These are phyloP conservation scores for Cystobasidium sp. DNA, from an alignment of 1,284 basidiomycete species.

Conservation along the genomic window DNA sequence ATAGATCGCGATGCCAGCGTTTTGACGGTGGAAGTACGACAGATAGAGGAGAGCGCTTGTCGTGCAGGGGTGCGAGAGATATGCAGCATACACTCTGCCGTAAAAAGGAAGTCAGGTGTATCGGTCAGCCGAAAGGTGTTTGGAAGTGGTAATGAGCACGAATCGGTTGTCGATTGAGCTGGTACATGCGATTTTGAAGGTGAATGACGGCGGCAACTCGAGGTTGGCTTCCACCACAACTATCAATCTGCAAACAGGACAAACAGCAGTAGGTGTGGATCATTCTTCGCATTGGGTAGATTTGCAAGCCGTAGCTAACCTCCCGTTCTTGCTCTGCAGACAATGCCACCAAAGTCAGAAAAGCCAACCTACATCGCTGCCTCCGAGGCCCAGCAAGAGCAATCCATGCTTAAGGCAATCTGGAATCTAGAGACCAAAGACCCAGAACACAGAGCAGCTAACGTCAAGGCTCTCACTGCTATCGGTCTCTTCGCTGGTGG, in stretches of 20 bases:
- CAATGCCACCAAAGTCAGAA: conserved; percentile 39
- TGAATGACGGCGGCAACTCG: too few species aligned
- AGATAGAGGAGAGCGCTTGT: neutral
- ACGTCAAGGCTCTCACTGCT: conserved; percentile 30
- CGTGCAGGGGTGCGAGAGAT: neutral
- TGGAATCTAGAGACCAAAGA: conserved; percentile 42
- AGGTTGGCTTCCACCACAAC: too few species aligned
- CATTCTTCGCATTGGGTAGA: neutral
- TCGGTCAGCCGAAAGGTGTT: neutral
- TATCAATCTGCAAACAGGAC: too few species aligned
- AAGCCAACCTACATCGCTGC: conserved; percentile 39
- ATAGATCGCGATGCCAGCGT: conserved; percentile 12
- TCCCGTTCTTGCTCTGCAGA: neutral
- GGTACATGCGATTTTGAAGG: too few species aligned
- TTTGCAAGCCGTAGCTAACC: neutral
- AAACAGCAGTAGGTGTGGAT: too few species aligned
- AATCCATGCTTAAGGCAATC: conserved; percentile 39
- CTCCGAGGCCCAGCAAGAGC: conserved; percentile 31
- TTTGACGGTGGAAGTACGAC: neutral
- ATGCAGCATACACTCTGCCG: neutral
- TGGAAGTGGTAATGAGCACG: neutral
- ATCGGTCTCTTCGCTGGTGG: conserved; percentile 43
- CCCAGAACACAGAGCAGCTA: conserved; percentile 34
- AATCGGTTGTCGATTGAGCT: too few species aligned
- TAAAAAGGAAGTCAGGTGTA: neutral